Percentiles rank a stretch among this genome's conserved stretches.
Evolutionary conservation across 148 eudicot species (phyloP).

Genomic region (Chenopodium suecicum): DNA sequence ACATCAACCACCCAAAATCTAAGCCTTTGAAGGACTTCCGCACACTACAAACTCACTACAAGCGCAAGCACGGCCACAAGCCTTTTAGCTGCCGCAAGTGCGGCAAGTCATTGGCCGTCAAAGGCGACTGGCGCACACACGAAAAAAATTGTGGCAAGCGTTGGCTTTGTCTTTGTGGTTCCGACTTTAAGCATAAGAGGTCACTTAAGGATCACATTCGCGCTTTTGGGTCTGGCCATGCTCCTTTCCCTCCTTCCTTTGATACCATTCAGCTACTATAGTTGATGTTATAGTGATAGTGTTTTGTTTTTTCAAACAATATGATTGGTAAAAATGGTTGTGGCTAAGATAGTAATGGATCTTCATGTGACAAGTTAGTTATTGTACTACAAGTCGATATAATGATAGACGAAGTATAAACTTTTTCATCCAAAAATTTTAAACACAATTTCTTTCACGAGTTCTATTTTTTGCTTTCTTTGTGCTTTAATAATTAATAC

Average conservation of each 20-base stretch:
- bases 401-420: too few species aligned
- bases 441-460: too few species aligned
- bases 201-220: slow-evolving; percentile 75
- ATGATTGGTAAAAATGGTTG: neutral
- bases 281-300: neutral
- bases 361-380: neutral
- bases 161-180: slow-evolving; percentile 80
- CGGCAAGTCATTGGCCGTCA: slow-evolving; percentile 68
- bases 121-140: slow-evolving; percentile 93
- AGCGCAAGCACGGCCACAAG: slow-evolving; percentile 73
- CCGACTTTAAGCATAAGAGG: slow-evolving; percentile 86
- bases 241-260: slow-evolving; percentile 38
- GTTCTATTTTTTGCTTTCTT: too few species aligned
- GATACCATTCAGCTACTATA: slow-evolving; percentile 17
- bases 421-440: too few species aligned
- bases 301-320: neutral
- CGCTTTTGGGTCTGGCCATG: slow-evolving; percentile 64
- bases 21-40: slow-evolving; percentile 82
- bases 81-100: slow-evolving; percentile 61
- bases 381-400: too few species aligned
- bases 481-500: too few species aligned
- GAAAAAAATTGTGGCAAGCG: slow-evolving; percentile 95
- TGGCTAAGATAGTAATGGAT: neutral
- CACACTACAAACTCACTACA: slow-evolving; percentile 84
- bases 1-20: slow-evolving; percentile 59